A percentile compares a stretch with the other conserved stretches of the same genome.
These are phyloP conservation scores for Ceratocystis diversiconidia DNA, from an alignment of 2,329 filamentous ascomycete species.

Conservation along the genomic window DNA sequence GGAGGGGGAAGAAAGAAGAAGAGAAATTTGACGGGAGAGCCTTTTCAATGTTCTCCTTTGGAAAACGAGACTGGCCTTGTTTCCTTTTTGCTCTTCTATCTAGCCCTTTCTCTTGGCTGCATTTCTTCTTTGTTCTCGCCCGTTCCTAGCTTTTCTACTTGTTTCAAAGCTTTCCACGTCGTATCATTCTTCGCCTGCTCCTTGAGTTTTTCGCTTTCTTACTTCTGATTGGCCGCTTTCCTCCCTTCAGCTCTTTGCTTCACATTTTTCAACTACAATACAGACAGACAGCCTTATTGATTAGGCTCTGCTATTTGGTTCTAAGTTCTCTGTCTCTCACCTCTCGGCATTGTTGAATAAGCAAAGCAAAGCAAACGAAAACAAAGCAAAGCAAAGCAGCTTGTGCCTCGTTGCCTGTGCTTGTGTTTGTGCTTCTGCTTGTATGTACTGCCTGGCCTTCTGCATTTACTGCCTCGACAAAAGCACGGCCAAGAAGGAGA, in stretches of 20 bases:
- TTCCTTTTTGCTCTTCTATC: slow-evolving; percentile 8
- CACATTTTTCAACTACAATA: not conserved
- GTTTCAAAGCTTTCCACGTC: not conserved
- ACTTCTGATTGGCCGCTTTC: not conserved
- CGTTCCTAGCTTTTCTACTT: not conserved
- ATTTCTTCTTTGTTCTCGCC: not conserved
- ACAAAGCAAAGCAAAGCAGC: too few species aligned
- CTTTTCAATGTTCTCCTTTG: slow-evolving; percentile 2
- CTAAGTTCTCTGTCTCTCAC: too few species aligned
- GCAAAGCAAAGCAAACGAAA: too few species aligned
- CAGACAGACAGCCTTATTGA: too few species aligned
- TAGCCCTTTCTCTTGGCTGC: not conserved
- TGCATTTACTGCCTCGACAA: too few species aligned
- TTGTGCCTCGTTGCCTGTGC: too few species aligned
- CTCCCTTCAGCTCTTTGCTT: not conserved
- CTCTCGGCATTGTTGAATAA: too few species aligned
- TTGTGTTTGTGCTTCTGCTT: too few species aligned
- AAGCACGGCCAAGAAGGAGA: not conserved
- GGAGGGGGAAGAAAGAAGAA: not conserved
- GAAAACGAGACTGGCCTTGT: not conserved
- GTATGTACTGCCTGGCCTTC: too few species aligned
- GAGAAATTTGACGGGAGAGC: not conserved
- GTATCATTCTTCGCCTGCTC: not conserved
- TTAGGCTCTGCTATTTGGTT: too few species aligned
- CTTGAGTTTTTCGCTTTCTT: not conserved